Conservation (phyloP, 768 basidiomycete genomes). For the Lyophyllum atratum region DNA sequence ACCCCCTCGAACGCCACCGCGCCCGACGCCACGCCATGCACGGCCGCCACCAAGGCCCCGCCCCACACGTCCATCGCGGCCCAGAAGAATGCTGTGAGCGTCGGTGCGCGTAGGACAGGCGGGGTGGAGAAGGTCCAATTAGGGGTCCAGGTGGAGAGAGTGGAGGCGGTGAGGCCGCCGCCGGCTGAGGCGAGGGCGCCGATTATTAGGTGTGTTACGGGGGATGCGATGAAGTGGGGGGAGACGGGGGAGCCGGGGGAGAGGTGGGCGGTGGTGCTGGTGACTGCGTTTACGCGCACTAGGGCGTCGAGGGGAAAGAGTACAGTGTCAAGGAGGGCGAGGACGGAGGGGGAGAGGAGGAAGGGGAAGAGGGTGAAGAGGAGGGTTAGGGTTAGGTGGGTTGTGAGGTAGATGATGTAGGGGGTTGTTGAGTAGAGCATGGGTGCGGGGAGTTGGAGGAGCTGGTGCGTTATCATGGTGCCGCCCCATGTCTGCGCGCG, state of each 20-base stretch:
- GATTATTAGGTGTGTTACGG: slow-evolving; percentile 47
- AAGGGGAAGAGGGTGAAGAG: slow-evolving; percentile 40
- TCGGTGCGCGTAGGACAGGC: slow-evolving; percentile 41
- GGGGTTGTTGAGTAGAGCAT: slow-evolving; percentile 46
- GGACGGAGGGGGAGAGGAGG: slow-evolving; percentile 15
- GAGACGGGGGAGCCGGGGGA: slow-evolving; percentile 26
- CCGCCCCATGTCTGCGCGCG: slow-evolving; percentile 48
- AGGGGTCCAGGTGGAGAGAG: slow-evolving; percentile 43
- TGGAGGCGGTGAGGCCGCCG: slow-evolving; percentile 46
- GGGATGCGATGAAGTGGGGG: slow-evolving; percentile 36
- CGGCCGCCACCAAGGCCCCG: slow-evolving; percentile 42
- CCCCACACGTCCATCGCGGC: slow-evolving; percentile 54
- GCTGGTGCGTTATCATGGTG: slow-evolving; percentile 40
- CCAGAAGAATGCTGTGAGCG: slow-evolving; percentile 28
- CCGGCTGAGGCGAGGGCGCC: slow-evolving; percentile 49
- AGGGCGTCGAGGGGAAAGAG: slow-evolving; percentile 54
- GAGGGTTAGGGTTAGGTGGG: slow-evolving; percentile 45
- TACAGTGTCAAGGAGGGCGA: slow-evolving; percentile 40
- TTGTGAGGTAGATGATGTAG: slow-evolving; percentile 49
- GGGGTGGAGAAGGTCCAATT: slow-evolving; percentile 50
- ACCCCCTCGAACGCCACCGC: slow-evolving; percentile 9
- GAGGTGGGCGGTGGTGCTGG: slow-evolving; percentile 36
- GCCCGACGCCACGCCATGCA: slow-evolving; percentile 12
- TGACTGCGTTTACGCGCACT: slow-evolving; percentile 44
- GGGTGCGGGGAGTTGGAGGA: slow-evolving; percentile 47